Evolutionary conservation across 225 moss, liverwort and hornwort genomes (phyloP).

Genomic region (Physcomitrium patens): DNA sequence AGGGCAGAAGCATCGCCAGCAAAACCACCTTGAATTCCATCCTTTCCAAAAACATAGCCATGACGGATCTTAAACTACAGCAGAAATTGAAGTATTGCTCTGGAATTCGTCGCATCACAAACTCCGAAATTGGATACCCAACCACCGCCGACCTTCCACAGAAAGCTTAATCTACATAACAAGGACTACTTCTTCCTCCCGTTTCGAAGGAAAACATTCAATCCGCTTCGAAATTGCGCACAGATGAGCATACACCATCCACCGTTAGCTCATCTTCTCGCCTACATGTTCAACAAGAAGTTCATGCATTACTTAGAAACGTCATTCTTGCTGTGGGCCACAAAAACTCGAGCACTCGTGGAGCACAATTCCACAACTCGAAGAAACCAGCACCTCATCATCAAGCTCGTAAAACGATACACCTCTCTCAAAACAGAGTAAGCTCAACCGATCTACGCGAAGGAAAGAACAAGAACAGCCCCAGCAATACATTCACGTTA

Average conservation of each 20-base stretch:
- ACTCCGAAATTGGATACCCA: background rate
- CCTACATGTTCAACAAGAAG: constrained; percentile 2
- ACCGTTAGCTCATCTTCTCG: background rate
- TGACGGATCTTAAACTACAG: background rate
- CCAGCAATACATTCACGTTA: too few species aligned
- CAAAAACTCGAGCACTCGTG: background rate
- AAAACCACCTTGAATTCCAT: constrained; percentile 34
- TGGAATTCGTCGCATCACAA: background rate
- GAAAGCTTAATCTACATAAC: background rate
- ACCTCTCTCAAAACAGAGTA: too few species aligned
- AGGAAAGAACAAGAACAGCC: too few species aligned
- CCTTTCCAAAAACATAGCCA: constrained; percentile 21
- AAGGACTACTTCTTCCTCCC: constrained; percentile 14
- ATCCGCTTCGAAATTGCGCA: background rate
- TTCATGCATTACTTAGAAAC: background rate
- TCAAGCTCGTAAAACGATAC: background rate
- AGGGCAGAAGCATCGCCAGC: constrained; percentile 33
- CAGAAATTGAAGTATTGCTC: background rate
- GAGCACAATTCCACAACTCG: background rate
- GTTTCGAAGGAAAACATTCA: constrained; percentile 10
- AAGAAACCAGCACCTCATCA: background rate
- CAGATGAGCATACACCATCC: background rate
- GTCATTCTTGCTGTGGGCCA: background rate
- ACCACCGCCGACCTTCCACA: background rate
- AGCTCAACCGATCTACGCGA: too few species aligned